Conservation (phyloP, 1,139 yeast genomes). For the Pichia sp. region DNA sequence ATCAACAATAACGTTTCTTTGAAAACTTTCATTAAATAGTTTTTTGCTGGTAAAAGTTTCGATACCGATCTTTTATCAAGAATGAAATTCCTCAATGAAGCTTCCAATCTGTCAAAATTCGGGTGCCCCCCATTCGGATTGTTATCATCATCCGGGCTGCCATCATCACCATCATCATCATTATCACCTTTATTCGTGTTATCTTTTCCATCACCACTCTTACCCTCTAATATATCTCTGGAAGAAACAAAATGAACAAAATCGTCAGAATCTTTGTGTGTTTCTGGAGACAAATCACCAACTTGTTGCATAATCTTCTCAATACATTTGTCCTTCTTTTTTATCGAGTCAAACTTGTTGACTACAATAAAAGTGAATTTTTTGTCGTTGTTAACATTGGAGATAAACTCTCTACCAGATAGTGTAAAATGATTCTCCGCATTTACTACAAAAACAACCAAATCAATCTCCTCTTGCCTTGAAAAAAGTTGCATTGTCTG, state of each 20-base stretch:
- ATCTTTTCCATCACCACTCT: slow-evolving; percentile 28
- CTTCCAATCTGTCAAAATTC: slow-evolving; percentile 78
- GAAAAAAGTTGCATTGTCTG: slow-evolving; percentile 95
- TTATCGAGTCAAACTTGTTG: slow-evolving; percentile 80
- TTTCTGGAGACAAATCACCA: slow-evolving; percentile 81
- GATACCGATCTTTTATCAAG: slow-evolving; percentile 85
- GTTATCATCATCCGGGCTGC: slow-evolving; percentile 22
- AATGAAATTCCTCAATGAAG: slow-evolving; percentile 76
- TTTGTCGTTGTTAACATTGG: slow-evolving; percentile 87
- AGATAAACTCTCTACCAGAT: slow-evolving; percentile 88
- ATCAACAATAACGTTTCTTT: slow-evolving; percentile 59
- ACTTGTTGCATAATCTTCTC: slow-evolving; percentile 77
- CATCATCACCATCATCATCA: slow-evolving; percentile 23
- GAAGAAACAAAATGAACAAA: slow-evolving; percentile 94
- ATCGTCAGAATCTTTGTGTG: slow-evolving; percentile 76
- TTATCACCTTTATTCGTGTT: slow-evolving; percentile 18
- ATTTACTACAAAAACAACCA: slow-evolving; percentile 91
- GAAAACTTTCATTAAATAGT: slow-evolving; percentile 63
- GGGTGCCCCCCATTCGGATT: slow-evolving; percentile 34
- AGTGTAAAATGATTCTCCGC: slow-evolving; percentile 95
- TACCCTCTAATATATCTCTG: slow-evolving; percentile 34
- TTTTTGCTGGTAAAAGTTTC: slow-evolving; percentile 87
- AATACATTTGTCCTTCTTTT: slow-evolving; percentile 72
- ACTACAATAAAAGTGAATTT: slow-evolving; percentile 90
- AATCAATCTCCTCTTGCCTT: slow-evolving; percentile 93